A percentile compares a stretch with the other conserved stretches of the same genome.
These are phyloP conservation scores for Telfairia occidentalis DNA, from an alignment of 331 rosid genomes.

Conservation along the genomic window DNA sequence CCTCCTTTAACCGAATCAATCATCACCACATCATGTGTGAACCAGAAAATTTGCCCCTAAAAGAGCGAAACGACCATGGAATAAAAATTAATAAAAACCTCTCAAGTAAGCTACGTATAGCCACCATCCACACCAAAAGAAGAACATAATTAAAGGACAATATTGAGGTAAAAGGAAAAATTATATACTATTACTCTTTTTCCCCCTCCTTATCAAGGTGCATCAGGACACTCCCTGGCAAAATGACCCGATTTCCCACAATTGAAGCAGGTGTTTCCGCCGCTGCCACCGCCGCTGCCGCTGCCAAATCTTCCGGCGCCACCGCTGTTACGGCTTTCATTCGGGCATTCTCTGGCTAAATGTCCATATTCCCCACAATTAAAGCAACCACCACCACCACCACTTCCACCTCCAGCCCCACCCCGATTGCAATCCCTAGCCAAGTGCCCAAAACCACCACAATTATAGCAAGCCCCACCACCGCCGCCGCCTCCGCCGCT, in stretches of 20 bases:
- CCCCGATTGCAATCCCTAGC: constrained; percentile 36
- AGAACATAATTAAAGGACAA: constrained; percentile 10
- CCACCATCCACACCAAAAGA: constrained; percentile 16
- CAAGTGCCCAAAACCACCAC: constrained; percentile 47
- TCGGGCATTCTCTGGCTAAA: constrained; percentile 26
- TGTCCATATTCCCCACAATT: constrained; percentile 44
- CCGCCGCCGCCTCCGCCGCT: constrained; percentile 20
- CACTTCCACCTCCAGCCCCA: constrained; percentile 6
- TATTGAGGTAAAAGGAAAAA: constrained; percentile 4
- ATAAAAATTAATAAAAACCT: constrained; percentile 21
- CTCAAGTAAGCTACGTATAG: constrained; percentile 33
- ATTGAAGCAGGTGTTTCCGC: constrained; percentile 39
- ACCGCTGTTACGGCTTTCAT: constrained; percentile 13
- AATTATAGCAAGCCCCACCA: constrained; percentile 31
- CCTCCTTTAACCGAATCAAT: constrained; percentile 19
- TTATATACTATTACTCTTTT: constrained; percentile 51
- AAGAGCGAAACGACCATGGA: constrained; percentile 20
- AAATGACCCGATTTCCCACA: constrained; percentile 85
- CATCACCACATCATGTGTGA: constrained; percentile 14
- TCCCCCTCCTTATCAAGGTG: constrained; percentile 23
- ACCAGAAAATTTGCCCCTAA: constrained; percentile 24
- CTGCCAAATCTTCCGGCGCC: constrained; percentile 37
- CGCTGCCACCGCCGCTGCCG: constrained; percentile 18
- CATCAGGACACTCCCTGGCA: constrained; percentile 65
- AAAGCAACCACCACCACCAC: constrained; percentile 21